Conservation (phyloP, 2,329 filamentous ascomycete species). For the Beauveria sp. region DNA sequence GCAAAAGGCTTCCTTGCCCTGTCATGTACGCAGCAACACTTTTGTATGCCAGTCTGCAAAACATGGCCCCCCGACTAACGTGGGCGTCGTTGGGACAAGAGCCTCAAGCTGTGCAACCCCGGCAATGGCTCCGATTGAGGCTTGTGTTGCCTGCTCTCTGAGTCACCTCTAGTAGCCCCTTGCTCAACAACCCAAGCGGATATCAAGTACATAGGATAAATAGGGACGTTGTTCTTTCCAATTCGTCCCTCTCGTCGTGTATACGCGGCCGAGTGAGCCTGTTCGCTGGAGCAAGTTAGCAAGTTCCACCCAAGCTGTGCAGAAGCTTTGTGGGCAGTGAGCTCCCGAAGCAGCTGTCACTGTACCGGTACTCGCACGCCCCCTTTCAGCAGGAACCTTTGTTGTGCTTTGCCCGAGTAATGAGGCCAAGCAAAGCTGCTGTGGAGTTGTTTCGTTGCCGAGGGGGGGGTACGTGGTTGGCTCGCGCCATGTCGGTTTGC, state of each 20-base stretch:
- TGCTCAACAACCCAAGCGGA: too few species aligned
- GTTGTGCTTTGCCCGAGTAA: neutral
- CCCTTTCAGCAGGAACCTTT: too few species aligned
- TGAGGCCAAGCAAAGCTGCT: neutral
- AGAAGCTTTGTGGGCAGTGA: neutral
- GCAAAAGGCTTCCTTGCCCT: neutral
- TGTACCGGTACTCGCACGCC: neutral
- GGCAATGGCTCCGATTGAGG: neutral
- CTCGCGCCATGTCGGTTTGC: neutral
- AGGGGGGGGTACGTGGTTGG: neutral
- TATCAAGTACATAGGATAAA: too few species aligned
- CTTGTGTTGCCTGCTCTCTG: neutral
- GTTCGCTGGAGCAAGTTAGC: neutral
- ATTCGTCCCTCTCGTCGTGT: too few species aligned
- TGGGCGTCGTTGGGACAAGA: neutral
- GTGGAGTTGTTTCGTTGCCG: neutral
- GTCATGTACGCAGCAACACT: neutral
- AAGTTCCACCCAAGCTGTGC: neutral
- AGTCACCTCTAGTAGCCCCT: neutral
- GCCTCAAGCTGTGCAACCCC: neutral
- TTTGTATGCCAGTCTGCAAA: neutral
- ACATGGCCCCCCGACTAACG: neutral
- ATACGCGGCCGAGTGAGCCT: neutral
- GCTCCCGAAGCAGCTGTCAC: neutral
- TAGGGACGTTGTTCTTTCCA: too few species aligned